These are phyloP conservation scores for Microbotryum lychnidis-dioicae DNA, from an alignment of 1,284 basidiomycete genomes.

Conservation along the genomic window DNA sequence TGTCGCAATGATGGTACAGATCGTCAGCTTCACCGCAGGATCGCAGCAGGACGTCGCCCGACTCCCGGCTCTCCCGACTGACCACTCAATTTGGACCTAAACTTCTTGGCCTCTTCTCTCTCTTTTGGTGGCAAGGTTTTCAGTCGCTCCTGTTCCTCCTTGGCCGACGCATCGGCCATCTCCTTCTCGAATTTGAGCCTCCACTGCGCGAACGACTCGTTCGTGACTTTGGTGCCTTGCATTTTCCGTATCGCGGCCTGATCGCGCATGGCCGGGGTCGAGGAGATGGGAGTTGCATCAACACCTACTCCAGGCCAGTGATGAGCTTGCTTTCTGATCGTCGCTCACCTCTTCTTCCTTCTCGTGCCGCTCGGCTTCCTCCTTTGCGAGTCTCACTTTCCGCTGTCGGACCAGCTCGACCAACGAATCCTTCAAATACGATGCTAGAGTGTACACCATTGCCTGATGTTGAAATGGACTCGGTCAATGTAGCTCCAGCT, in stretches of 20 bases:
- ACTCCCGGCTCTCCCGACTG: conserved; percentile 29
- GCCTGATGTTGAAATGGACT: conserved; percentile 46
- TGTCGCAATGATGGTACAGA: conserved; percentile 36
- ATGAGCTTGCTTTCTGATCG: conserved; percentile 57
- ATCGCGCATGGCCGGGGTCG: not conserved
- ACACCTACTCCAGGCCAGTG: conserved; percentile 43
- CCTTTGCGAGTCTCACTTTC: conserved; percentile 31
- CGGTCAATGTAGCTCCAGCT: conserved; percentile 7
- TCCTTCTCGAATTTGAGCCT: conserved; percentile 67
- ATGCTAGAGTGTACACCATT: conserved; percentile 92
- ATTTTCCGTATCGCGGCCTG: conserved; percentile 83
- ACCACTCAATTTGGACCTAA: conserved; percentile 62
- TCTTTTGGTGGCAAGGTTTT: conserved; percentile 71
- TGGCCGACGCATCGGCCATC: conserved; percentile 51
- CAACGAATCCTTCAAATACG: conserved; percentile 73
- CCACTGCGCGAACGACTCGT: conserved; percentile 73
- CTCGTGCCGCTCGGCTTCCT: conserved; percentile 52
- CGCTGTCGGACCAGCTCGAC: conserved; percentile 50
- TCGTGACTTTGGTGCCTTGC: conserved; percentile 80
- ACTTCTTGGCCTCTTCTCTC: conserved; percentile 73
- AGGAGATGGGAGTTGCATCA: not conserved
- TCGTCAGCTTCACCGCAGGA: not conserved
- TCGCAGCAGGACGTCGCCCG: conserved; percentile 10
- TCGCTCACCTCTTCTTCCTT: conserved; percentile 59
- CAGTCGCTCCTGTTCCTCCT: conserved; percentile 73